phyloP scores from a whole-genome alignment of 768 basidiomycete genomes.

The Polyporus arcularius region DNA sequence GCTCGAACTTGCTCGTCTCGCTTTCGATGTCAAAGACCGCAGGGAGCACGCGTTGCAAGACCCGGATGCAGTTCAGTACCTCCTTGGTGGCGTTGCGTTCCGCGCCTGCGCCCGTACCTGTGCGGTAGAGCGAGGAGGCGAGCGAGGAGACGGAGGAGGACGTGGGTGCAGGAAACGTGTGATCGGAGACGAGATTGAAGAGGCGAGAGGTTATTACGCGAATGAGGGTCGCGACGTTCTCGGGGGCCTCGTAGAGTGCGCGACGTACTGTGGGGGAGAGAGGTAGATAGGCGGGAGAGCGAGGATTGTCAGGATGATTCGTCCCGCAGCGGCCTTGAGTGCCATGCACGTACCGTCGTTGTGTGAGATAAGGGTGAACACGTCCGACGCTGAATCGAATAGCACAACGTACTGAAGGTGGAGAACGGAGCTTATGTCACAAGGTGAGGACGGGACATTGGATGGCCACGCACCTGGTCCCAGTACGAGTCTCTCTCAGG shows the following conservation, averaged over 20 bases:
- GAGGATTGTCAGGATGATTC: neutral
- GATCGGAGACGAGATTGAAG: constrained; percentile 75
- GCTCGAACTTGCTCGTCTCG: constrained; percentile 72
- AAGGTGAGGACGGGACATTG: neutral
- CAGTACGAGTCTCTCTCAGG: constrained; percentile 78
- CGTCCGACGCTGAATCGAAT: constrained; percentile 89
- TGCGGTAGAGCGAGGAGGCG: constrained; percentile 70
- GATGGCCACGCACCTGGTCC: constrained; percentile 67
- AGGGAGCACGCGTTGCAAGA: constrained; percentile 86
- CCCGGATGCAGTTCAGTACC: constrained; percentile 88
- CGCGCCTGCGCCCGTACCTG: constrained; percentile 48
- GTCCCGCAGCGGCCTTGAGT: neutral
- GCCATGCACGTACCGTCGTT: constrained; percentile 67
- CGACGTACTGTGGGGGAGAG: constrained; percentile 62
- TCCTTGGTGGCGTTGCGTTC: constrained; percentile 75
- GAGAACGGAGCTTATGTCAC: neutral
- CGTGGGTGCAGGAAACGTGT: constrained; percentile 71
- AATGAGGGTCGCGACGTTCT: constrained; percentile 84
- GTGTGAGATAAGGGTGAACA: constrained; percentile 85
- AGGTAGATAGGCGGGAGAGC: neutral
- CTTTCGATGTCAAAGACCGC: constrained; percentile 83
- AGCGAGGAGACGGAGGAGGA: constrained; percentile 63
- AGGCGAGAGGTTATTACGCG: constrained; percentile 66
- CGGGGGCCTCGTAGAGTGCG: constrained; percentile 78
- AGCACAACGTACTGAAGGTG: constrained; percentile 68